phyloP scores from a whole-genome alignment of 2,329 filamentous ascomycete genomes.

The Colletotrichum salicis region DNA sequence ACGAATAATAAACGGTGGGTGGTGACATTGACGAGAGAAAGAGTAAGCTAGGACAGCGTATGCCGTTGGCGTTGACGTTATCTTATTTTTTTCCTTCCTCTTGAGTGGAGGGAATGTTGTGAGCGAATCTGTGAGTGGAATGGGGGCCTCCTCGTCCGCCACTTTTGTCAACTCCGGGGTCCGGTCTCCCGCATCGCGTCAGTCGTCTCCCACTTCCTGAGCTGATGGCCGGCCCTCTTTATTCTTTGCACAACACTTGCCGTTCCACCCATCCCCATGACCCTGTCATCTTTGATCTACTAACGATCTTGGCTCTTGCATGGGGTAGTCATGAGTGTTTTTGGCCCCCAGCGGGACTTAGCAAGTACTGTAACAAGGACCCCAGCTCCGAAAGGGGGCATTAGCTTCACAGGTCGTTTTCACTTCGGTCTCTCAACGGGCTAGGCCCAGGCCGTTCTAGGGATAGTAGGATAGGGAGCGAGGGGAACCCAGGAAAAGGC shows the following conservation, averaged over 20 bases:
- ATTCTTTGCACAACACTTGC: conserved; percentile 18
- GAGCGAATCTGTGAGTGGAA: not conserved
- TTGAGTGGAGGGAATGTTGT: conserved; percentile 14
- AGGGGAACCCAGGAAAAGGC: conserved; percentile 23
- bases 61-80: not conserved
- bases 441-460: conserved; percentile 15
- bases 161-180: not conserved
- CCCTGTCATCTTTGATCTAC: not conserved
- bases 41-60: not conserved
- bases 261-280: not conserved
- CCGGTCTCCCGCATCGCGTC: conserved; percentile 19
- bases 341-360: not conserved
- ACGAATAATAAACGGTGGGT: not conserved
- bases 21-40: conserved; percentile 1
- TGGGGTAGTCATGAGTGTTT: not conserved
- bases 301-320: not conserved
- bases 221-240: not conserved
- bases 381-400: conserved; percentile 23
- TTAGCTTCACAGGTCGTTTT: conserved; percentile 14
- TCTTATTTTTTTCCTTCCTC: not conserved
- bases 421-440: conserved; percentile 15
- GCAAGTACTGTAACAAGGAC: not conserved
- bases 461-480: conserved; percentile 22
- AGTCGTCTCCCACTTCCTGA: conserved; percentile 3
- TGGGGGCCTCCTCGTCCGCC: not conserved